Evolutionary conservation across 2,329 filamentous ascomycete genomes (phyloP).

Genomic region (Colletotrichum plurivorum): DNA sequence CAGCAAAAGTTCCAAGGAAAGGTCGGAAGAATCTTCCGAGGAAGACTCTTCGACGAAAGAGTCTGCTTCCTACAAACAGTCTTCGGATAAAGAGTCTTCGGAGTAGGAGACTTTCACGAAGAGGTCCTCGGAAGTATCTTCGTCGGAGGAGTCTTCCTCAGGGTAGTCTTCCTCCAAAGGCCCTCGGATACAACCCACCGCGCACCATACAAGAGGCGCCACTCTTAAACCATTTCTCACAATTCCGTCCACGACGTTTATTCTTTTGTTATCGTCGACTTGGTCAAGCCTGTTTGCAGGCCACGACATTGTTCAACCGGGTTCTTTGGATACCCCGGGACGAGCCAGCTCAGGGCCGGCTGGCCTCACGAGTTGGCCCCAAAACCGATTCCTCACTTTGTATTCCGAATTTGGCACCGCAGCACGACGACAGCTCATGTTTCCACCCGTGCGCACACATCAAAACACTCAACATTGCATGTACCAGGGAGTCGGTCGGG

Average conservation of each 20-base stretch:
- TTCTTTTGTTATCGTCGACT: not conserved
- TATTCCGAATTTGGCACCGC: conserved; percentile 19
- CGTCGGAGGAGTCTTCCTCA: no score
- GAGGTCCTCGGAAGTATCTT: no score
- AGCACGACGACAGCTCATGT: conserved; percentile 11
- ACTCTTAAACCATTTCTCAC: conserved; percentile 12
- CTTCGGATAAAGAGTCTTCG: no score
- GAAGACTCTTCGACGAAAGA: no score
- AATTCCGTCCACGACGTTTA: conserved; percentile 14
- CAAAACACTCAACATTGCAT: conserved; percentile 34
- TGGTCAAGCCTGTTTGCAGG: conserved; percentile 4
- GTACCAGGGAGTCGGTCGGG: conserved; percentile 34
- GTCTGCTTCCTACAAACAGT: no score
- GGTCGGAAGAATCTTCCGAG: no score
- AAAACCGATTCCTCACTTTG: conserved; percentile 10
- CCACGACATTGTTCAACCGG: conserved; percentile 1
- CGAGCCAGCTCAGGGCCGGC: not conserved
- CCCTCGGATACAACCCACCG: conserved; percentile 1
- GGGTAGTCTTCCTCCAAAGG: not conserved
- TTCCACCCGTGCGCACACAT: conserved; percentile 1
- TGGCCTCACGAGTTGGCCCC: conserved; percentile 9
- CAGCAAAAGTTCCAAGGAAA: no score
- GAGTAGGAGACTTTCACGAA: no score
- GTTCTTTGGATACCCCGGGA: conserved; percentile 1
- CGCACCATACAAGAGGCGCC: conserved; percentile 7